These are phyloP conservation scores for Aurifilum marmelostoma DNA, from an alignment of 2,329 filamentous ascomycete species.

Conservation along the genomic window DNA sequence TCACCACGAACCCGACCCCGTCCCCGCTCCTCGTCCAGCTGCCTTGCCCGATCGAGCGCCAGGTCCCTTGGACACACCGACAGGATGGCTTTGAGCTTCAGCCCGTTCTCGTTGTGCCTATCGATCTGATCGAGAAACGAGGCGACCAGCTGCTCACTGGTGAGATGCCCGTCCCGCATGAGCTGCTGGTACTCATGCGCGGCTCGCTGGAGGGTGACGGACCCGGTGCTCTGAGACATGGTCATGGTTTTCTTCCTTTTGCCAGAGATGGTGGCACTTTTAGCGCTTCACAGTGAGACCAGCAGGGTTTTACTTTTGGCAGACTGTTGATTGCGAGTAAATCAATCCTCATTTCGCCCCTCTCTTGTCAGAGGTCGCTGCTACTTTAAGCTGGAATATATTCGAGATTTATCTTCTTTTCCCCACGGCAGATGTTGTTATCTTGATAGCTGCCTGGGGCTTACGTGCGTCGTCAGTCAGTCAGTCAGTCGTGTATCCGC, in stretches of 20 bases:
- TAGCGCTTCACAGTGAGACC: neutral
- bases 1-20: constrained; percentile 40
- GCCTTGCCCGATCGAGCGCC: constrained; percentile 40
- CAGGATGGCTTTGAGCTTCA: constrained; percentile 40
- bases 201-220: constrained; percentile 19
- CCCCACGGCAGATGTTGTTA: neutral
- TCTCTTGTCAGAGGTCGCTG: neutral
- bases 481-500: neutral
- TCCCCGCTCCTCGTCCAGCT: constrained; percentile 44
- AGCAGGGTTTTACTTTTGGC: neutral
- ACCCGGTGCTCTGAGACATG: neutral
- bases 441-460: neutral
- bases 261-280: neutral
- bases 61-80: constrained; percentile 42
- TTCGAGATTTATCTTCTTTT: neutral
- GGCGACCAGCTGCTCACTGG: constrained; percentile 31
- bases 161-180: constrained; percentile 25
- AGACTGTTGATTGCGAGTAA: no score
- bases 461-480: neutral
- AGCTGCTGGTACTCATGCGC: constrained; percentile 24
- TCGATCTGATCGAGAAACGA: constrained; percentile 33
- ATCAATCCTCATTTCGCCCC: neutral
- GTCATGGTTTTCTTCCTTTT: neutral
- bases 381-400: neutral
- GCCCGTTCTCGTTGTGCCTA: constrained; percentile 29